Percentiles rank a stretch among this genome's conserved stretches.
phyloP scores from a whole-genome alignment of 116 monocot genomes.

The Posidonia oceanica region DNA sequence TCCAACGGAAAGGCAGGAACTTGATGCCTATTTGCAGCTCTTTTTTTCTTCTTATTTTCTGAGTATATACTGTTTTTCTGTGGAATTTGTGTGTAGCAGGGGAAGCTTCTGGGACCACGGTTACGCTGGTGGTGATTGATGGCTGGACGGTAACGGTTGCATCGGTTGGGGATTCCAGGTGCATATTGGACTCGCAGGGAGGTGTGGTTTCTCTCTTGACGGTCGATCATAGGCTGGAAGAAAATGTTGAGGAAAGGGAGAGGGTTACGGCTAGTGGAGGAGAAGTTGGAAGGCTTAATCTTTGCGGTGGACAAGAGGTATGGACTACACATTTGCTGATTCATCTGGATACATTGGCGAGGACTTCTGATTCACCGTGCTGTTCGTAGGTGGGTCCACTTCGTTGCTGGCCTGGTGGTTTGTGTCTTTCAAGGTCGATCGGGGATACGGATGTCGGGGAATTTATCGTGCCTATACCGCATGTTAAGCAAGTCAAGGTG shows the following conservation, averaged over 20 bases:
- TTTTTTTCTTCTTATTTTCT: not conserved
- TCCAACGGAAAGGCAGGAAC: slow-evolving; percentile 68
- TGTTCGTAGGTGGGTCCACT: slow-evolving; percentile 68
- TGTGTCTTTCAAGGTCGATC: slow-evolving; percentile 87
- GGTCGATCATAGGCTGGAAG: slow-evolving; percentile 90
- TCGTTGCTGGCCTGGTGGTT: slow-evolving; percentile 88
- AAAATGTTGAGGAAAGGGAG: slow-evolving; percentile 84
- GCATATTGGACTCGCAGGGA: slow-evolving; percentile 73
- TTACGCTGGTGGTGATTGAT: slow-evolving; percentile 87
- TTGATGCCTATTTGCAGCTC: not conserved
- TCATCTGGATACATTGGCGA: not conserved
- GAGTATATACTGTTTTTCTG: not conserved
- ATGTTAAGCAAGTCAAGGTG: slow-evolving; percentile 97
- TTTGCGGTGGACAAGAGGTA: slow-evolving; percentile 91
- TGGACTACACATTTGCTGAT: not conserved
- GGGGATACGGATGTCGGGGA: slow-evolving; percentile 92
- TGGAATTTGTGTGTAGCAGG: slow-evolving; percentile 21
- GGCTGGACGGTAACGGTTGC: slow-evolving; percentile 92
- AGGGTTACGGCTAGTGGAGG: slow-evolving; percentile 87
- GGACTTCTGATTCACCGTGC: not conserved
- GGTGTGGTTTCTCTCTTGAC: slow-evolving; percentile 71
- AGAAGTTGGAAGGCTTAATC: slow-evolving; percentile 87
- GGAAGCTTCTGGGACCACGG: slow-evolving; percentile 85
- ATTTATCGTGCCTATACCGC: slow-evolving; percentile 84
- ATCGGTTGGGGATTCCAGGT: slow-evolving; percentile 92